Evolutionary conservation across 1,139 yeast species (phyloP).

Genomic region (Diutina pseudorugosa): DNA sequence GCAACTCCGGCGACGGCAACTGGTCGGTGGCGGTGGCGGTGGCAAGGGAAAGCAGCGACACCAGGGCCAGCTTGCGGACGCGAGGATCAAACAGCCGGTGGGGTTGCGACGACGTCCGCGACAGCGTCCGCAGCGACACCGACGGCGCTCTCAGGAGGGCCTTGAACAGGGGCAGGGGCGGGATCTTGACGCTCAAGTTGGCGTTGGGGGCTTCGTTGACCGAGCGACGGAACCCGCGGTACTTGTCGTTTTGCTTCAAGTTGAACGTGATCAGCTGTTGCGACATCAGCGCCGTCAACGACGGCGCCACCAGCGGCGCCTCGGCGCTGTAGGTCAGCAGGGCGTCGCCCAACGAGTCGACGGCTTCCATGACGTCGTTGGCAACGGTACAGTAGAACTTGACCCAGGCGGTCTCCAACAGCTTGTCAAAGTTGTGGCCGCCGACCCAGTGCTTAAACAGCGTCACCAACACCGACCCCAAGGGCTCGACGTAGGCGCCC

Average conservation of each 20-base stretch:
- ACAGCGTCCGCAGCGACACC: background rate
- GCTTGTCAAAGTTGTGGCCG: background rate
- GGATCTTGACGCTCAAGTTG: slow-evolving; percentile 19
- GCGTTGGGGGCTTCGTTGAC: slow-evolving; percentile 13
- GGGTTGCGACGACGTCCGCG: background rate
- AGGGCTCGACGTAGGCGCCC: background rate
- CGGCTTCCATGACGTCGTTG: background rate
- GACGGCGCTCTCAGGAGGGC: background rate
- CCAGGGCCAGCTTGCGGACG: background rate
- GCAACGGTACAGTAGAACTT: background rate
- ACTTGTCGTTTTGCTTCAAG: slow-evolving; percentile 14
- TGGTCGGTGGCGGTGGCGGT: background rate
- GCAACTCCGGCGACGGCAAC: background rate
- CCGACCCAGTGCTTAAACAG: slow-evolving; percentile 1
- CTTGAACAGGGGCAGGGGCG: slow-evolving; percentile 7
- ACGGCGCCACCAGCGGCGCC: background rate
- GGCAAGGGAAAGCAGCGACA: background rate
- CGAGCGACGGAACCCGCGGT: slow-evolving; percentile 35
- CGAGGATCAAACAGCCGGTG: slow-evolving; percentile 1
- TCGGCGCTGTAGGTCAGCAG: background rate
- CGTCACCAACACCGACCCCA: background rate
- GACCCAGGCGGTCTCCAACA: background rate
- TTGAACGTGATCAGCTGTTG: background rate
- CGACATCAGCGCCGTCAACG: background rate
- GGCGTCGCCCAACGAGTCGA: background rate